These are phyloP conservation scores for Neofusicoccum parvum DNA, from an alignment of 2,329 filamentous ascomycete genomes.

Conservation along the genomic window DNA sequence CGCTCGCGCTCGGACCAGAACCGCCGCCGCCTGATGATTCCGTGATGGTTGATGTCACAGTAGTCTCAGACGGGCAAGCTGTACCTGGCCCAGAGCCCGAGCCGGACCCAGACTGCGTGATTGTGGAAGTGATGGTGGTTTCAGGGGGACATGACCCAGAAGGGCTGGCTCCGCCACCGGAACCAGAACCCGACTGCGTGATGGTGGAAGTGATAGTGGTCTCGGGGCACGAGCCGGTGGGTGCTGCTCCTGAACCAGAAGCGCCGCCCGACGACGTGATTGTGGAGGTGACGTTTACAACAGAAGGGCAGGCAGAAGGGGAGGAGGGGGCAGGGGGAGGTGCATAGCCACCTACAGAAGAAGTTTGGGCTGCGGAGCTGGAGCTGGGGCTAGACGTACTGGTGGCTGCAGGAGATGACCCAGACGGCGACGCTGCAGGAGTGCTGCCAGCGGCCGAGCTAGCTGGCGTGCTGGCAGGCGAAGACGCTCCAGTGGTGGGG, in stretches of 20 bases:
- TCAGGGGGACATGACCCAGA: not conserved
- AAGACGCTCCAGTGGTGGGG: not conserved
- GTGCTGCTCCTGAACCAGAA: not conserved
- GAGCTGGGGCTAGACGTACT: constrained; percentile 1
- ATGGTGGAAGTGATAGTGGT: not conserved
- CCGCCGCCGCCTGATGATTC: not conserved
- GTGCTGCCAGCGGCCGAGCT: not conserved
- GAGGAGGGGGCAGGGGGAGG: not conserved
- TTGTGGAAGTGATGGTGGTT: not conserved
- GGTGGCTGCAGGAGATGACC: not conserved
- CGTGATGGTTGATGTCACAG: not conserved
- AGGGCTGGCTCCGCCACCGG: not conserved
- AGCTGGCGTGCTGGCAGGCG: not conserved
- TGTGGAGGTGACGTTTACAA: not conserved
- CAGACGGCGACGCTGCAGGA: not conserved
- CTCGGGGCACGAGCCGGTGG: not conserved
- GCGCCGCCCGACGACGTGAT: not conserved
- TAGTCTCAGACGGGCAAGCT: not conserved
- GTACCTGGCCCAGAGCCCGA: not conserved
- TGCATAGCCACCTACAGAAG: not conserved
- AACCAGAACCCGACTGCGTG: not conserved
- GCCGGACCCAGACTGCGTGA: not conserved
- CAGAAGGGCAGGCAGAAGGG: not conserved
- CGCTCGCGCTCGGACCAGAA: not conserved
- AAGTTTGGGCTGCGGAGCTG: not conserved